Base-by-base conservation (phyloP, 148 eudicot genomes). In the Polygonum maritimum region DNA sequence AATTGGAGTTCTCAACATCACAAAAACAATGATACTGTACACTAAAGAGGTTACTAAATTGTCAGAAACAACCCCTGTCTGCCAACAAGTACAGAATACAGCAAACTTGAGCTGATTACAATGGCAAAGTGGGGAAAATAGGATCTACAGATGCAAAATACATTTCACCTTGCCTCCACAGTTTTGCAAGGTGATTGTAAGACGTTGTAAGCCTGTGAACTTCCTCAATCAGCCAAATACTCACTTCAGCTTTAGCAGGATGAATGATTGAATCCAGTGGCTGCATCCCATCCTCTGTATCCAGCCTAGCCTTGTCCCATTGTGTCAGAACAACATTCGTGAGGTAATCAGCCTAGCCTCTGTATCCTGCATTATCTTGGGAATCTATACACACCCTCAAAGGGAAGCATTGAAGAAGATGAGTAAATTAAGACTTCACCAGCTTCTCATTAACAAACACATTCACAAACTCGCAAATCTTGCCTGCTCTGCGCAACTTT, bases 371-470 rank as follows among this genome's bases (percentile, higher is more conserved):
- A 26, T 26, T 26, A 26, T 26, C 31, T 26, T 26, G 31, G 31
- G 31, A 26, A 26, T 26, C 31, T 26, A 26, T 26, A 26, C 31
- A 1, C 31, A 26, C 31, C 31, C 31, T 26, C 19, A 16, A 41
- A 65, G 35, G 71, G 44, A 35, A 65, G 44, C 2, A 36, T 5
- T 35, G 18, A 67, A 65, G 71, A 36, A 2, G 38, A 36, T 51
- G 57, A 11, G n/a, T 45, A 73, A 48, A 16, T 67, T 15, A 67
- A 65, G 44, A 67, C 58, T 80, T 65, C 80, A 90, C 98, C 88
- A 92, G 98, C 83, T 92, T 92, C 81, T 96, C 91, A 81, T 96
- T 91, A 71, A 91, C 94, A 58, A 83, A 96, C 51, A 96, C 87
- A 83, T 95, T 89, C 19, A 96, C 90, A 73, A 96, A 96, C 82